phyloP scores from a whole-genome alignment of 2,329 filamentous ascomycete species.

The Rutstroemia sp. region DNA sequence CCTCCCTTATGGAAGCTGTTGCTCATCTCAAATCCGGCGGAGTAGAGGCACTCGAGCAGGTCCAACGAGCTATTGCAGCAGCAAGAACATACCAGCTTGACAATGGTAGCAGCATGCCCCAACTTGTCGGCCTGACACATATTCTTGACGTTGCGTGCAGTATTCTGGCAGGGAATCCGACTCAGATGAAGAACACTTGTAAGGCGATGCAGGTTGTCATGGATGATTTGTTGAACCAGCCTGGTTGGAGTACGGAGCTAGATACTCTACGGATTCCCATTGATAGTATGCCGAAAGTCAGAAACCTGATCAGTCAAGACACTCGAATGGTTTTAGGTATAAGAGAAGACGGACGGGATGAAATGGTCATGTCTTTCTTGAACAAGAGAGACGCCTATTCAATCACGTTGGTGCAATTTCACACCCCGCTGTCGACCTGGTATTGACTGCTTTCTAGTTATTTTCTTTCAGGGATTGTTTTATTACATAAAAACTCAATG shows the following conservation, averaged over 20 bases:
- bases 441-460: slow-evolving; percentile 14
- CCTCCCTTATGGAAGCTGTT: slow-evolving; percentile 61
- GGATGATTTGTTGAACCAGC: slow-evolving; percentile 42
- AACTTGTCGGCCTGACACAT: slow-evolving; percentile 58
- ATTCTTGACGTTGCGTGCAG: slow-evolving; percentile 65
- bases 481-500: slow-evolving; percentile 46
- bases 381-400: slow-evolving; percentile 48
- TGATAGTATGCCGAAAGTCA: slow-evolving; percentile 40
- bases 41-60: slow-evolving; percentile 59
- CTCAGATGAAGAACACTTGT: slow-evolving; percentile 52
- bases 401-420: slow-evolving; percentile 21
- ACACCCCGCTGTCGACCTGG: neutral
- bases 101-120: slow-evolving; percentile 53
- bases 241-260: slow-evolving; percentile 29
- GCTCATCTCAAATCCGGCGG: slow-evolving; percentile 58
- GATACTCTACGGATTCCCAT: slow-evolving; percentile 48
- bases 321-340: slow-evolving; percentile 48
- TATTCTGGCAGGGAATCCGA: slow-evolving; percentile 50
- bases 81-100: slow-evolving; percentile 65
- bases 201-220: slow-evolving; percentile 53
- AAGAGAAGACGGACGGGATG: slow-evolving; percentile 41
- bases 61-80: slow-evolving; percentile 67
- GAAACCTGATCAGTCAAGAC: slow-evolving; percentile 47
- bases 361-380: slow-evolving; percentile 52
- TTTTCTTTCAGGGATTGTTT: slow-evolving; percentile 25